phyloP scores from a whole-genome alignment of 176 grass and related monocot species.

The Oryza coarctata region DNA sequence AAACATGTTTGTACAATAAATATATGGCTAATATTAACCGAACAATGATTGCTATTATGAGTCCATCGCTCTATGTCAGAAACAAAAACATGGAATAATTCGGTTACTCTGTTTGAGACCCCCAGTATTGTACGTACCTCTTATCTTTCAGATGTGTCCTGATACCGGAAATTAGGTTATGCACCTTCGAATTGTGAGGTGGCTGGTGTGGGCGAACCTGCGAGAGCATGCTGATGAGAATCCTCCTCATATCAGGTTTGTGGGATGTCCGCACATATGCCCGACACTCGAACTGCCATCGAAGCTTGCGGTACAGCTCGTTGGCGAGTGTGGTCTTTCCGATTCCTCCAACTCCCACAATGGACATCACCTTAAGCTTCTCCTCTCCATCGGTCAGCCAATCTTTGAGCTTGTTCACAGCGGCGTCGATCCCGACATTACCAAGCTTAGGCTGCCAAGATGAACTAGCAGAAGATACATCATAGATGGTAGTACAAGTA shows the following conservation, averaged over 20 bases:
- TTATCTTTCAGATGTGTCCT: conserved; percentile 34
- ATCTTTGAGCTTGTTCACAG: not conserved
- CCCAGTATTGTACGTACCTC: conserved; percentile 5
- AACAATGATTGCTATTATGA: no score
- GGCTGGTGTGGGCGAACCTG: conserved; percentile 15
- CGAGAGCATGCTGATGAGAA: conserved; percentile 33
- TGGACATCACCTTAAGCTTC: conserved; percentile 10
- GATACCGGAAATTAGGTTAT: conserved; percentile 20
- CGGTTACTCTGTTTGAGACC: not conserved
- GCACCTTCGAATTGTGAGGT: conserved; percentile 3
- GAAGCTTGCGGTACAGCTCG: conserved; percentile 10
- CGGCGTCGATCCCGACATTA: not conserved
- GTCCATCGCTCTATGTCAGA: no score
- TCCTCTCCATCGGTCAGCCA: not conserved
- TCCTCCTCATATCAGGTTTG: conserved; percentile 25
- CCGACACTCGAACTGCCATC: not conserved
- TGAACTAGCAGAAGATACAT: not conserved
- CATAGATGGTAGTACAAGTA: not conserved
- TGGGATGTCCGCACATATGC: not conserved
- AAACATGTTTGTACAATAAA: not conserved
- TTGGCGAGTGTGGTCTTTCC: conserved; percentile 12
- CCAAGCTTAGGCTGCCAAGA: not conserved
- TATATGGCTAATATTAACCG: no score
- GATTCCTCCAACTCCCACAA: conserved; percentile 15
- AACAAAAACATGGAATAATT: no score